Conservation (phyloP, 2,329 filamentous ascomycete species). For the Epichloe baconii region DNA sequence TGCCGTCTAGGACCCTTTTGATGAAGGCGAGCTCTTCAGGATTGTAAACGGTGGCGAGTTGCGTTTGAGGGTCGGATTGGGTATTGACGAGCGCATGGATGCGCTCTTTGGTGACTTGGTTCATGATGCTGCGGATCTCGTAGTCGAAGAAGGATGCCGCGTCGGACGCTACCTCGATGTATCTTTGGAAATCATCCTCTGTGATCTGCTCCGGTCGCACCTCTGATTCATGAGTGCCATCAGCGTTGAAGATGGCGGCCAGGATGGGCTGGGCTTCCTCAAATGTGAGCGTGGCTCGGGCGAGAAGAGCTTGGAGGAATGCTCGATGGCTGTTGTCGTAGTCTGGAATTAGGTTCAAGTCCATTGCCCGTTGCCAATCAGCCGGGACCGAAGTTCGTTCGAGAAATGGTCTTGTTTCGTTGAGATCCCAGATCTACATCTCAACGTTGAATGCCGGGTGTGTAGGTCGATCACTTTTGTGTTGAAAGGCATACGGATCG, state of each 20-base stretch:
- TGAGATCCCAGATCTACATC: background rate
- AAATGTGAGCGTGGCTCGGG: slow-evolving; percentile 64
- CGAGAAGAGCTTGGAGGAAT: slow-evolving; percentile 80
- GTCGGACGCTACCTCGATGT: slow-evolving; percentile 56
- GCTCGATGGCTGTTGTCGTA: slow-evolving; percentile 62
- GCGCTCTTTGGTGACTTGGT: slow-evolving; percentile 55
- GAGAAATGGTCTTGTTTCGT: background rate
- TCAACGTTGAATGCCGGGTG: background rate
- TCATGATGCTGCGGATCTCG: slow-evolving; percentile 63
- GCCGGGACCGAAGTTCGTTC: too few species aligned
- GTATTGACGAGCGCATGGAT: slow-evolving; percentile 81
- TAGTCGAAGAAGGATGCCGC: slow-evolving; percentile 71
- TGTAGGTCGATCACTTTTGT: too few species aligned
- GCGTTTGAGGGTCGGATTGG: slow-evolving; percentile 70
- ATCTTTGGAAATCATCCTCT: slow-evolving; percentile 51
- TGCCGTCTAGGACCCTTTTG: slow-evolving; percentile 74
- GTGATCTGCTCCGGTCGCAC: slow-evolving; percentile 51
- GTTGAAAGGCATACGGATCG: too few species aligned
- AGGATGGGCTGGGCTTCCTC: slow-evolving; percentile 61
- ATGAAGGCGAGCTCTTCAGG: slow-evolving; percentile 83
- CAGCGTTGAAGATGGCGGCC: slow-evolving; percentile 57
- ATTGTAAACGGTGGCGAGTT: slow-evolving; percentile 69
- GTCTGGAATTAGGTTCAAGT: slow-evolving; percentile 19
- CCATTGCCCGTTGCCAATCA: slow-evolving; percentile 6
- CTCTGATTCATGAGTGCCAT: slow-evolving; percentile 23